Base-by-base conservation (phyloP, 164 flowering plant species). In the Berberis vulgaris region DNA sequence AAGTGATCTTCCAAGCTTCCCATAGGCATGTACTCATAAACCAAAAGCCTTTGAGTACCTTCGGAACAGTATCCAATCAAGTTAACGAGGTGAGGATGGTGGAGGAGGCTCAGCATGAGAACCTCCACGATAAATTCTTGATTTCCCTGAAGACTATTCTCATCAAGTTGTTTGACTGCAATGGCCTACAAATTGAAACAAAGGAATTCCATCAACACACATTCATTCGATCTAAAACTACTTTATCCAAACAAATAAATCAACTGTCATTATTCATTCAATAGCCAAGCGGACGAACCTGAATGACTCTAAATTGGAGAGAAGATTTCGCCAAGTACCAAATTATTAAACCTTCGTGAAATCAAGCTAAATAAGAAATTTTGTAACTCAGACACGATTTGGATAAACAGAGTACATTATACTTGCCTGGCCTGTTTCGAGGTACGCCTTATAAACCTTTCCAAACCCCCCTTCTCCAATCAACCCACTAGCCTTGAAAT, bases 391-490 rank as follows among this genome's bases (percentile, higher is more conserved):
- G 26, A 26, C 43, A 61, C 2, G n/a, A 39, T 49, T 47, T 43
- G 50, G 50, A 52, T 42, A 46, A 55, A 42, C 49, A 55, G 58
- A 26, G 26, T 26, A 26, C 26, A 7, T 0, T 1, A 64, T 50
- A 74, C 78, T 78, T 72, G 73, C 97, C 86, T 79, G 70, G 50
- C 91, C 88, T 11, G 80, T 47, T 5, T 85, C 87, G 2, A 86
- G 68, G 13, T 78, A 76, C 38, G 96, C 96, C 69, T 83, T 88
- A 74, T 70, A 91, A 73, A 88, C 94, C 71, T 75, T 85, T 65
- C 97, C 97, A 64, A 91, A 88, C 46, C 97, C 96, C 2, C 97
- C 97, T 78, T 88, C 91, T 2, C 96, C 94, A 41, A 91, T 77
- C 82, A 91, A 71, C 76, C 88, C 80, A 43, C 66, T 46, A 7